phyloP scores from a whole-genome alignment of 1,139 yeast genomes.

The Pichia inconspicua region DNA sequence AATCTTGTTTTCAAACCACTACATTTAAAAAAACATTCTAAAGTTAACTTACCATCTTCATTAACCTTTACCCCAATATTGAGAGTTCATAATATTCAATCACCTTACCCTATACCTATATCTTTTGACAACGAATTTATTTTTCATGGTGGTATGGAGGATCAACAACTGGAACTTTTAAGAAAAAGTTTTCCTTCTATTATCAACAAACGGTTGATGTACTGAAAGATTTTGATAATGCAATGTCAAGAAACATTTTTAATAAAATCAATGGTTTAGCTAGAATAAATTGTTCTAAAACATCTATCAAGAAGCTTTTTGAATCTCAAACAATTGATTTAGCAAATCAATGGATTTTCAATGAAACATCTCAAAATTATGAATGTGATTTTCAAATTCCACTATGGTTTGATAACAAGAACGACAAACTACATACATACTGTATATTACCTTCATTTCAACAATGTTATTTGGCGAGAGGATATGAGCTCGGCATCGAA shows the following conservation, averaged over 20 bases:
- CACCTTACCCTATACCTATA: conserved; percentile 19
- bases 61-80: conserved; percentile 13
- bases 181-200: conserved; percentile 11
- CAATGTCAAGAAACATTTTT: conserved; percentile 9
- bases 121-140: conserved; percentile 18
- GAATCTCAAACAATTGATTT: conserved; percentile 10
- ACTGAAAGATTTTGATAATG: conserved; percentile 5
- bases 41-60: conserved; percentile 13
- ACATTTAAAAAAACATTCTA: conserved; percentile 1
- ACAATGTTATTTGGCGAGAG: conserved; percentile 19
- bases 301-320: conserved; percentile 10
- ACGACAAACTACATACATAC: conserved; percentile 4
- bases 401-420: conserved; percentile 9
- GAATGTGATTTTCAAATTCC: conserved; percentile 15
- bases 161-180: conserved; percentile 6
- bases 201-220: conserved; percentile 9
- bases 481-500: conserved; percentile 14
- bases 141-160: conserved; percentile 9
- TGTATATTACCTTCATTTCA: conserved; percentile 21
- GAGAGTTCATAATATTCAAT: conserved; percentile 15
- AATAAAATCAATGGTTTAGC: conserved; percentile 11
- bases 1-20: conserved; percentile 9
- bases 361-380: conserved; percentile 3
- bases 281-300: conserved; percentile 1
- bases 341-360: conserved; percentile 10